Conservation (phyloP, 306 rosid species). For the Fragaria nilgerrensis region DNA sequence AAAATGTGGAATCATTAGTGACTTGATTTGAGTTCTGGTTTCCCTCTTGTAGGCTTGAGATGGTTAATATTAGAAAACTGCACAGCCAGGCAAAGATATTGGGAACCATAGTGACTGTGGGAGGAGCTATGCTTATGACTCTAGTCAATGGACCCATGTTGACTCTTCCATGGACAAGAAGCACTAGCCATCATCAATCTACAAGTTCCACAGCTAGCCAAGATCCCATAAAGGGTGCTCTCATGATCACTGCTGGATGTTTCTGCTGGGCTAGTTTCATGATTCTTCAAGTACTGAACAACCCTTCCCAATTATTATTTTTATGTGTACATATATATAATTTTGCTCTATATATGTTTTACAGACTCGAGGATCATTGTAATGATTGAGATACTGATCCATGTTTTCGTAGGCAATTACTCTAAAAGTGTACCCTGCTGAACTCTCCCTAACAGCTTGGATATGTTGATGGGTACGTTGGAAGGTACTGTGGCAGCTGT, state of each 20-base stretch:
- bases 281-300: slow-evolving; percentile 39
- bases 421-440: slow-evolving; percentile 46
- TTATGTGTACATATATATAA: not conserved
- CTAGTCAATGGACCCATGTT: slow-evolving; percentile 37
- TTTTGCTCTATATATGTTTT: not conserved
- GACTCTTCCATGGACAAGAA: slow-evolving; percentile 38
- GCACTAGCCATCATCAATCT: slow-evolving; percentile 18
- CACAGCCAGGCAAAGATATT: slow-evolving; percentile 41
- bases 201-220: slow-evolving; percentile 22
- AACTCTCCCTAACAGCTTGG: slow-evolving; percentile 47
- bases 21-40: not conserved
- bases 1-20: not conserved
- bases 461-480: slow-evolving; percentile 43
- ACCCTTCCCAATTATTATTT: not conserved
- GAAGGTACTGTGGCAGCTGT: slow-evolving; percentile 37
- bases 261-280: slow-evolving; percentile 46
- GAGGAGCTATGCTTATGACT: slow-evolving; percentile 58
- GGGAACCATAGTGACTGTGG: slow-evolving; percentile 43
- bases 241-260: slow-evolving; percentile 41
- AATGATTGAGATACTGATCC: not conserved
- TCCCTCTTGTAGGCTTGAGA: slow-evolving; percentile 43
- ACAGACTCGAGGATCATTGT: not conserved
- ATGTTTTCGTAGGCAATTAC: slow-evolving; percentile 41
- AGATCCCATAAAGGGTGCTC: slow-evolving; percentile 43
- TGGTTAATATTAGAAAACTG: slow-evolving; percentile 32